A percentile compares a stretch with the other conserved stretches of the same genome.
phyloP scores from a whole-genome alignment of 805 yeast species.

The Candida tallmaniae region DNA sequence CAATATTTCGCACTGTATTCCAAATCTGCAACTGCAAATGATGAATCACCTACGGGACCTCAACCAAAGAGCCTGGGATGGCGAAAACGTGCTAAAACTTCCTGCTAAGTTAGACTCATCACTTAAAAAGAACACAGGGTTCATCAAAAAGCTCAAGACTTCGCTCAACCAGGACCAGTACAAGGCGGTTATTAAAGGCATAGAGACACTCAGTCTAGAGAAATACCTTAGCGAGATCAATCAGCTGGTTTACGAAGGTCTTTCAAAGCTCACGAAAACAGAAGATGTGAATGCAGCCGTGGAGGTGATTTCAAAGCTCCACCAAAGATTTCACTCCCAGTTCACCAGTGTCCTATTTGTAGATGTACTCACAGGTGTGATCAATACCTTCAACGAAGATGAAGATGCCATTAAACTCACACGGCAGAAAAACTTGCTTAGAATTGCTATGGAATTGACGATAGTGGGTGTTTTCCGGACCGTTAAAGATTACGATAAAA shows the following conservation, averaged over 20 bases:
- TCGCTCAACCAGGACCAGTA: constrained; percentile 51
- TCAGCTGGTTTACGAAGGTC: constrained; percentile 58
- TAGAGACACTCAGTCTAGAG: constrained; percentile 57
- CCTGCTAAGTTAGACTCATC: constrained; percentile 58
- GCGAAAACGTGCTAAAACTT: constrained; percentile 21
- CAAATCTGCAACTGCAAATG: no score
- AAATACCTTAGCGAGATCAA: constrained; percentile 72
- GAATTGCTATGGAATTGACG: constrained; percentile 55
- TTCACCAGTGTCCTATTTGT: constrained; percentile 50
- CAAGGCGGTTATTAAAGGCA: constrained; percentile 51
- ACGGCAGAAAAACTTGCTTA: constrained; percentile 44
- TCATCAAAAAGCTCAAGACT: constrained; percentile 63
- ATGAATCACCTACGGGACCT: constrained; percentile 25
- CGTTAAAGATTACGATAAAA: constrained; percentile 36
- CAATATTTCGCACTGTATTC: no score
- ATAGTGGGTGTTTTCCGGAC: constrained; percentile 52
- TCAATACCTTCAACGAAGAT: constrained; percentile 34
- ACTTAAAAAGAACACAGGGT: constrained; percentile 76
- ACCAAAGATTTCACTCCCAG: constrained; percentile 59
- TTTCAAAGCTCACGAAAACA: constrained; percentile 45
- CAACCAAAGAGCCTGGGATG: constrained; percentile 53
- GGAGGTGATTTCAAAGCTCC: constrained; percentile 66
- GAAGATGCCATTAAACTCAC: constrained; percentile 37
- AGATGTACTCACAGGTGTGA: constrained; percentile 29
- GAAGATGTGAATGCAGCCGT: constrained; percentile 62